Conservation (phyloP, 495 filamentous ascomycete genomes). For the Friedmanniomyces simplex region DNA sequence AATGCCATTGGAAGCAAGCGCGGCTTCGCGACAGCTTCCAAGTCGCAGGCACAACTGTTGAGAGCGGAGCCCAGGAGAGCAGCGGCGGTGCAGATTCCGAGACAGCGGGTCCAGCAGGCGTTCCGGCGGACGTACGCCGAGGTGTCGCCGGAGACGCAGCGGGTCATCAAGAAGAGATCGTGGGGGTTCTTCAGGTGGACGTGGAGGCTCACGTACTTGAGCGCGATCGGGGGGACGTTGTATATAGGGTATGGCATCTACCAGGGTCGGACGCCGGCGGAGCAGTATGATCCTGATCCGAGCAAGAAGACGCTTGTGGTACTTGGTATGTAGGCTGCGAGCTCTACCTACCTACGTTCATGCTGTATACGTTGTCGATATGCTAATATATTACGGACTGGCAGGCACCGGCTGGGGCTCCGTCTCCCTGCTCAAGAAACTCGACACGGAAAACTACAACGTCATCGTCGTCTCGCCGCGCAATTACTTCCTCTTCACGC, state of each 20-base stretch:
- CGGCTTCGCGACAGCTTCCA: slow-evolving; percentile 14
- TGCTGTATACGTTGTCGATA: too few relatives aligned
- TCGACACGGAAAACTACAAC: slow-evolving; percentile 97
- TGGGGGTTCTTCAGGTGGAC: slow-evolving; percentile 48
- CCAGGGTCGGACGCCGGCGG: slow-evolving; percentile 63
- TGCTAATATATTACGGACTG: background rate
- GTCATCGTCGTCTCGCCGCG: slow-evolving; percentile 92
- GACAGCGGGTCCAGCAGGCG: slow-evolving; percentile 4
- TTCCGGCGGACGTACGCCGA: slow-evolving; percentile 22
- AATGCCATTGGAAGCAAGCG: slow-evolving; percentile 6
- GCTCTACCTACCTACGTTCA: too few relatives aligned
- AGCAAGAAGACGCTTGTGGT: slow-evolving; percentile 95
- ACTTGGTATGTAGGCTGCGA: slow-evolving; percentile 74
- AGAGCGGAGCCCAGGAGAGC: background rate
- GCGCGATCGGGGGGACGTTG: slow-evolving; percentile 53
- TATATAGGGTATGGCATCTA: slow-evolving; percentile 75
- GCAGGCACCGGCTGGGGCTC: slow-evolving; percentile 92
- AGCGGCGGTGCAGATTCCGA: background rate
- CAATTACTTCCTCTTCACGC: slow-evolving; percentile 99
- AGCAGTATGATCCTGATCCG: slow-evolving; percentile 72
- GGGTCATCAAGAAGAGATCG: slow-evolving; percentile 28
- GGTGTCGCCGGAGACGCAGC: slow-evolving; percentile 14
- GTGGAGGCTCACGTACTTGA: slow-evolving; percentile 69
- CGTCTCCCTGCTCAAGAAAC: slow-evolving; percentile 92
- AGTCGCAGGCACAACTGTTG: background rate